Evolutionary conservation across 352 stramenopile species (phyloP), one percentile per base, ranked within the genome.

Genomic region (Phytophthora chlamydospora): DNA sequence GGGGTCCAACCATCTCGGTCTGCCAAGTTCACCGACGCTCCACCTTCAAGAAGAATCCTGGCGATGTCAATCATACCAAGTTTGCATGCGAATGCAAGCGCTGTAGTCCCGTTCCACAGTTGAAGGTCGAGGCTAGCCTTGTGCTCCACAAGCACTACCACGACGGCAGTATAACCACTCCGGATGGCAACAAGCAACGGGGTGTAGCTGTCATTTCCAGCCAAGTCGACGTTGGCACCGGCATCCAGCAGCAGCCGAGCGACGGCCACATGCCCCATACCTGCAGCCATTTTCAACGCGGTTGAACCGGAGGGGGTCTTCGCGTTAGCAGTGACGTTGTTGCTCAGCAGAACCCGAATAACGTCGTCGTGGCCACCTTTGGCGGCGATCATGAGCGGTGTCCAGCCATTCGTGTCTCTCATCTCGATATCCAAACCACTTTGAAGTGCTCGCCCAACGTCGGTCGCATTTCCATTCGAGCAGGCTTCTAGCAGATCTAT

Each of bases 271-370:
- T 68, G 43, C 0, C 51, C 51, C 3, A 21, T 6, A 11, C 1
- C 14, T 14, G 59, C 43, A 0, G 59, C 59, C 11, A 47, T 19
- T 44, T 55, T 68, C 44, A 68, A 49, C 0, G 44, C 49, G n/a
- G 59, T 52, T 8, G 59, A 62, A 13, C 51, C 59, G 16, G 13
- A 6, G 0, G 21, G 45, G 8, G 52, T 63, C 32, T 32, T 63
- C 13, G 27, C 38, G 10, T 63, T 53, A 11, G 58, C 34, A 6
- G 53, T 29, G n/a, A 44, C 45, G 0, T 58, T 53, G 24, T 54
- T 5, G 1, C 34, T 4, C 16, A 63, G 14, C 43, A 68, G 16
- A 19, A 58, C 17, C 5, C 10, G 35, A 1, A 34, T 31, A 24
- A 62, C 43, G 2, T 62, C 31, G 8, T 43, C 38, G 16, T 49